Evolutionary conservation across 768 basidiomycete species (phyloP), one percentile per base, ranked within the genome.

Genomic region (Lentinula sp.): DNA sequence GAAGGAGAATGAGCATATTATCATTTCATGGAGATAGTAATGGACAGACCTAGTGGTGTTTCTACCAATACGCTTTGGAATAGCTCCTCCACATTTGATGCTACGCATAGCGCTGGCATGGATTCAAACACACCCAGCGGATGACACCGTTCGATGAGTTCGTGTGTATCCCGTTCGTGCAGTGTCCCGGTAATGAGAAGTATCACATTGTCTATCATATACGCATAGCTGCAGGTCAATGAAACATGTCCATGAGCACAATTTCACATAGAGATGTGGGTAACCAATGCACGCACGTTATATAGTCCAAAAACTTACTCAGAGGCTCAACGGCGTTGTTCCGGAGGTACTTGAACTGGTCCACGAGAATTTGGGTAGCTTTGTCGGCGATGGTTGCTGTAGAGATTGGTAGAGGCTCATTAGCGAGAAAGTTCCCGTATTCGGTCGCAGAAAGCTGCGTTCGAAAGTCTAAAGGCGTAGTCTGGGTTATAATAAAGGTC

Each of bases 141-240:
- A 70, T 99, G 97, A 76, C 97, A 99, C 41, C 97, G 86, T 67
- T 95, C 93, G 41, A 99, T 77, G 3, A 99, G 85, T 71, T 99
- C 97, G 66, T 97, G 93, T 2, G 96, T 98, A 72, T 98, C 96
- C 61, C 97, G 83, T 74, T 98, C 95, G 69, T 98, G 95, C 37
- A 99, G 76, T 0, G 96, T 98, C 20, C 97, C 97, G 15, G 97
- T 95, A 64, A 98, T 99, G 69, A 99, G 82, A 57, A 99, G 82
- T 62, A 99, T 88, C 68, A 99, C 91, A 72, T 99, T 99, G 84
- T 99, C 97, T 70, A 99, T 98, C 97, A 99, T 99, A 76, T 98
- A 99, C 35, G 87, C 94, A 72, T 97, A 97, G 49, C 95, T 97
- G 73, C 28, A 41, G 10, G 15, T 9, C 2, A 32, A 32, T 48